Base-by-base conservation (phyloP, 306 rosid species). In the Prunus mume region DNA sequence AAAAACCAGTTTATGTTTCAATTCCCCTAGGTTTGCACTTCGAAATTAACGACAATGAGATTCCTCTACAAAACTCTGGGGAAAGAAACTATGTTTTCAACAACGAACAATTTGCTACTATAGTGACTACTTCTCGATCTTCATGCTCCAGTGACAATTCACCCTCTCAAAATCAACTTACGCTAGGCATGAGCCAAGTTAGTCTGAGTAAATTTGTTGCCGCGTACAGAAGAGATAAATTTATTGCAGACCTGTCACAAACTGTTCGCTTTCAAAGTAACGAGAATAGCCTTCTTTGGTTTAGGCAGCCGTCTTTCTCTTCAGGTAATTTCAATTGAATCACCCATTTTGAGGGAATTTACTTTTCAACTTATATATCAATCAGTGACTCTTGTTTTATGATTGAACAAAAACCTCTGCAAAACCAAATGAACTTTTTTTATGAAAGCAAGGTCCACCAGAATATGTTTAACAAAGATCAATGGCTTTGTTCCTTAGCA, bases 1-100 rank as follows among this genome's bases (percentile, higher is more conserved):
- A 61, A 61, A 61, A 14, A 61, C 65, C 38, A 61, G 41, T 61
- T 61, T 61, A 61, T 61, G 65, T 41, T 61, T 61, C 65, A 61
- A 61, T 61, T 61, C 65, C 65, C 38, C 32, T 61, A 0, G 65
- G 65, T 24, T 24, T 61, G 65, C 65, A 61, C 17, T 27, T 61
- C 19, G 9, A 61, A 61, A 25, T 9, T 27, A 27, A 34, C 38
- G 15, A 22, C 17, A 27, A 8, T 27, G 19, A 61, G 3, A 61
- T 15, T 61, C 19, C 9, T 27, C 65, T 4, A 61, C 11, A 27
- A 61, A 61, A 61, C 41, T 61, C 18, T 61, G 10, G 19, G 11
- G 65, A 61, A 27, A 27, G n/a, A 61, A 61, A 61, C 41, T 14
- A 25, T 3, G 10, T 15, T 13, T 15, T 61, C 65, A 28, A 61